Evolutionary conservation across 1,139 yeast genomes (phyloP).

Genomic region (Protomyces arabidopsidicola): DNA sequence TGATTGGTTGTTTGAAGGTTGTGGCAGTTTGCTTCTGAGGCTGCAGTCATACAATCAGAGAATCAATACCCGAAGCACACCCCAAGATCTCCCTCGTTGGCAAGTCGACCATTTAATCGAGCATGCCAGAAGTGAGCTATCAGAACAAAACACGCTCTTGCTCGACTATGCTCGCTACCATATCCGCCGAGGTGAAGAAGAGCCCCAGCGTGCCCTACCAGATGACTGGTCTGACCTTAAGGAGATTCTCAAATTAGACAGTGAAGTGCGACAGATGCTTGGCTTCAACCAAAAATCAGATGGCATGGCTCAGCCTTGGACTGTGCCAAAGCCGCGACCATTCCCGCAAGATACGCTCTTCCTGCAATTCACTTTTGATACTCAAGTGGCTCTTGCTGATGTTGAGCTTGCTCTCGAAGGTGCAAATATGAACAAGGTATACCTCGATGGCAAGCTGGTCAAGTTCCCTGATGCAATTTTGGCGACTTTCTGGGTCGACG

Average conservation of each 20-base stretch:
- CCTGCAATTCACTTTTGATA: slow-evolving; percentile 1
- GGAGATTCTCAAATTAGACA: slow-evolving; percentile 13
- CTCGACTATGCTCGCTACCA: slow-evolving; percentile 19
- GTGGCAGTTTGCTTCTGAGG: slow-evolving; percentile 9
- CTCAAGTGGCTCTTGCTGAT: neutral
- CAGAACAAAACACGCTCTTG: slow-evolving; percentile 11
- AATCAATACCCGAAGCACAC: neutral
- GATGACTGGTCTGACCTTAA: slow-evolving; percentile 9
- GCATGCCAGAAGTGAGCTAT: neutral
- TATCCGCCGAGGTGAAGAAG: neutral
- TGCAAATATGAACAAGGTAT: slow-evolving; percentile 1
- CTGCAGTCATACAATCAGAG: neutral
- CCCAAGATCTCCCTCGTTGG: slow-evolving; percentile 11
- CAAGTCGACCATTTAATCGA: neutral
- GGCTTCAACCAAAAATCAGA: slow-evolving; percentile 13
- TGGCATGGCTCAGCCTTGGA: slow-evolving; percentile 26
- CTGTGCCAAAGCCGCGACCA: slow-evolving; percentile 17
- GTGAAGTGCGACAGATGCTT: slow-evolving; percentile 7
- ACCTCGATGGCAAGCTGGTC: slow-evolving; percentile 1
- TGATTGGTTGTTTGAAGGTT: slow-evolving; percentile 20
- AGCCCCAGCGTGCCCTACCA: neutral
- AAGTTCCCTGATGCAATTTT: neutral
- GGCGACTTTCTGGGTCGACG: slow-evolving; percentile 9
- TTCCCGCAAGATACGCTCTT: slow-evolving; percentile 6
- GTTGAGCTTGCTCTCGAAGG: slow-evolving; percentile 13